Evolutionary conservation across 2,329 filamentous ascomycete species (phyloP).

Genomic region (Mycocentrospora acerina): DNA sequence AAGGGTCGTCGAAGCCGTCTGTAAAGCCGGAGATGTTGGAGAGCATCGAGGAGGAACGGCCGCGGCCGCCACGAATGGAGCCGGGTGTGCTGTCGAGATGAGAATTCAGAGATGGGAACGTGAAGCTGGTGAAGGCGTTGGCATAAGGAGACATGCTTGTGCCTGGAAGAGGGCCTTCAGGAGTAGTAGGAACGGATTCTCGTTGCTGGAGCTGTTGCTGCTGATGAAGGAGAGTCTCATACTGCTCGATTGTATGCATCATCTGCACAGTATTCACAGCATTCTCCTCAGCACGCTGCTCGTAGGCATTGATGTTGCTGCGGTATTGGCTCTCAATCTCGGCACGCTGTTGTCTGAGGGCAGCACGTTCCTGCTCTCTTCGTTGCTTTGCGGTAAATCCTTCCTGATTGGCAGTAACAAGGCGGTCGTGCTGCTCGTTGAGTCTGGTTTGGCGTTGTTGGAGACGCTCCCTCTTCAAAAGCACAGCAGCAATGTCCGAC

Average conservation of each 20-base stretch:
- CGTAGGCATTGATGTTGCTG: slow-evolving; percentile 41
- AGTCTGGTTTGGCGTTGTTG: slow-evolving; percentile 70
- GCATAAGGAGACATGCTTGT: slow-evolving; percentile 45
- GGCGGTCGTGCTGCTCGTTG: slow-evolving; percentile 69
- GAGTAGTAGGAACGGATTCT: slow-evolving; percentile 53
- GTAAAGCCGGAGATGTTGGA: slow-evolving; percentile 55
- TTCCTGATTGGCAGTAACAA: slow-evolving; percentile 67
- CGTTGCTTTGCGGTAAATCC: slow-evolving; percentile 63
- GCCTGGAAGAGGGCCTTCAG: slow-evolving; percentile 61
- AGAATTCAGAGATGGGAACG: slow-evolving; percentile 36
- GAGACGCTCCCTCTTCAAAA: slow-evolving; percentile 72
- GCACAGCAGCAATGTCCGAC: slow-evolving; percentile 63
- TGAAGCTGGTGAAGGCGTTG: slow-evolving; percentile 40
- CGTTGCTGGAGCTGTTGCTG: slow-evolving; percentile 37
- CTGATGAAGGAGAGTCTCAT: slow-evolving; percentile 45
- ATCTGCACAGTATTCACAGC: slow-evolving; percentile 40
- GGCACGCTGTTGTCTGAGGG: slow-evolving; percentile 38
- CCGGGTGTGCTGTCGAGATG: slow-evolving; percentile 36
- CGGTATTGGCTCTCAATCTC: slow-evolving; percentile 42
- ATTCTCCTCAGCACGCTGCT: slow-evolving; percentile 42
- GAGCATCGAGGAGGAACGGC: slow-evolving; percentile 55
- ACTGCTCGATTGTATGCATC: slow-evolving; percentile 39
- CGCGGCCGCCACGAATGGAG: slow-evolving; percentile 43
- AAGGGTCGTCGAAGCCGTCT: slow-evolving; percentile 45
- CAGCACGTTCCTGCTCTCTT: slow-evolving; percentile 43